These are phyloP conservation scores for Fusarium sacchari DNA, from an alignment of 2,329 filamentous ascomycete genomes.

Conservation along the genomic window DNA sequence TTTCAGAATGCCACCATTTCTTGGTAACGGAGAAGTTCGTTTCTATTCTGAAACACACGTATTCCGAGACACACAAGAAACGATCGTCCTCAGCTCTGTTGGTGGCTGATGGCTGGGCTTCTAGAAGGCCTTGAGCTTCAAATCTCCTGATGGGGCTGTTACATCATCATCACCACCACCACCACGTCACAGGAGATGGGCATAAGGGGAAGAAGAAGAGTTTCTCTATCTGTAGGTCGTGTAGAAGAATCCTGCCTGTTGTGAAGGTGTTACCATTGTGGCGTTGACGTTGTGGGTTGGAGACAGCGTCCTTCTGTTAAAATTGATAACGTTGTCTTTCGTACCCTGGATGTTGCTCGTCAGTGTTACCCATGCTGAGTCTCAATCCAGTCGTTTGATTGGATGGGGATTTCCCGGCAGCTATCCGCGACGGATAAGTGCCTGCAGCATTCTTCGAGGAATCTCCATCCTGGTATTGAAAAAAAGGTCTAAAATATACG, in stretches of 20 bases:
- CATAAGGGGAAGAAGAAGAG: background rate
- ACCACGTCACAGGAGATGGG: slow-evolving; percentile 13
- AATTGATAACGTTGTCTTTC: slow-evolving; percentile 21
- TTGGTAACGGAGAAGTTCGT: slow-evolving; percentile 29
- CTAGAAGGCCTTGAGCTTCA: background rate
- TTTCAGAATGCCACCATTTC: slow-evolving; percentile 18
- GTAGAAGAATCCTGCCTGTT: background rate
- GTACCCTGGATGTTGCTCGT: slow-evolving; percentile 10
- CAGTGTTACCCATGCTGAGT: slow-evolving; percentile 19
- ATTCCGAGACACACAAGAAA: slow-evolving; percentile 29
- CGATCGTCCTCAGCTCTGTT: background rate
- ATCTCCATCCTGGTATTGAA: background rate
- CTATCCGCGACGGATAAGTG: slow-evolving; percentile 28
- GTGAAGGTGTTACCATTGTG: background rate
- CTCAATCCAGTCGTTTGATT: slow-evolving; percentile 8
- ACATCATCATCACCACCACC: slow-evolving; percentile 13
- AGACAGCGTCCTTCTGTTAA: slow-evolving; percentile 18
- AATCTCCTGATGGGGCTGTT: slow-evolving; percentile 1
- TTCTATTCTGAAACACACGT: slow-evolving; percentile 39
- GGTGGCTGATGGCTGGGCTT: background rate
- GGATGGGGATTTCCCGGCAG: slow-evolving; percentile 16
- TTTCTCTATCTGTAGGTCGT: background rate
- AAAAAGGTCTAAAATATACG: background rate
- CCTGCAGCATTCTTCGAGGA: slow-evolving; percentile 10
- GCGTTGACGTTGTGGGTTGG: slow-evolving; percentile 9